These are phyloP conservation scores for Lasiodiplodia sp. DNA, from an alignment of 2,329 filamentous ascomycete genomes.

Conservation along the genomic window DNA sequence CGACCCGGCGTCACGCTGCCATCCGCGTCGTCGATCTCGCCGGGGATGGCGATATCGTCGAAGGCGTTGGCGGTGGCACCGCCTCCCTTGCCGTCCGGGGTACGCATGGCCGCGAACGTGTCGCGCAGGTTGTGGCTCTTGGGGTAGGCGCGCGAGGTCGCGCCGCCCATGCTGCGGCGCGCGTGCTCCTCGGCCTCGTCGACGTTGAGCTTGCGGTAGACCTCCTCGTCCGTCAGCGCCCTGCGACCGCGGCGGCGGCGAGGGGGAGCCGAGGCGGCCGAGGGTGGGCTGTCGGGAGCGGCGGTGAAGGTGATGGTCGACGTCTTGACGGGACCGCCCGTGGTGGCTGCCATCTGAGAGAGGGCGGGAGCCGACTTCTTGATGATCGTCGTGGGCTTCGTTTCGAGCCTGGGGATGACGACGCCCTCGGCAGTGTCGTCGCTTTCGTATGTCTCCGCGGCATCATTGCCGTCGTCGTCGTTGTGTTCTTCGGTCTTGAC, in stretches of 20 bases:
- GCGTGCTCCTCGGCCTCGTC: not conserved
- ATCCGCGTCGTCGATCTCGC: no score
- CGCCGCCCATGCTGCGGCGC: no score
- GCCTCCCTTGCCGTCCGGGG: not conserved
- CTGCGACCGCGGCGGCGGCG: not conserved
- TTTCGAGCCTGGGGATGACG: not conserved
- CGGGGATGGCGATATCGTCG: no score
- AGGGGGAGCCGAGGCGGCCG: conserved; percentile 3
- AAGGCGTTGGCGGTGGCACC: not conserved
- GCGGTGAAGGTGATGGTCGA: not conserved
- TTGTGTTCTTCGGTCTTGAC: conserved; percentile 18
- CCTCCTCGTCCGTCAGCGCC: not conserved
- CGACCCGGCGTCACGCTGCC: no score
- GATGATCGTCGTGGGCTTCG: conserved; percentile 29
- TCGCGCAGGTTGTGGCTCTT: not conserved
- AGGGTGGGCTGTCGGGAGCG: conserved; percentile 8
- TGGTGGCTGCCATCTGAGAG: conserved; percentile 5
- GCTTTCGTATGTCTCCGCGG: not conserved
- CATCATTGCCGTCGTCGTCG: conserved; percentile 19
- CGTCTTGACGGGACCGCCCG: not conserved
- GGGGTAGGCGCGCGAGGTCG: not conserved
- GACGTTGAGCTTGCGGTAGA: conserved; percentile 2
- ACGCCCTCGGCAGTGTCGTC: not conserved
- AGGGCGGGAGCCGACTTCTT: conserved; percentile 11
- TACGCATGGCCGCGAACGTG: conserved; percentile 1